These are phyloP conservation scores for Penicillium capsulatum DNA, from an alignment of 2,329 filamentous ascomycete species.

Conservation along the genomic window DNA sequence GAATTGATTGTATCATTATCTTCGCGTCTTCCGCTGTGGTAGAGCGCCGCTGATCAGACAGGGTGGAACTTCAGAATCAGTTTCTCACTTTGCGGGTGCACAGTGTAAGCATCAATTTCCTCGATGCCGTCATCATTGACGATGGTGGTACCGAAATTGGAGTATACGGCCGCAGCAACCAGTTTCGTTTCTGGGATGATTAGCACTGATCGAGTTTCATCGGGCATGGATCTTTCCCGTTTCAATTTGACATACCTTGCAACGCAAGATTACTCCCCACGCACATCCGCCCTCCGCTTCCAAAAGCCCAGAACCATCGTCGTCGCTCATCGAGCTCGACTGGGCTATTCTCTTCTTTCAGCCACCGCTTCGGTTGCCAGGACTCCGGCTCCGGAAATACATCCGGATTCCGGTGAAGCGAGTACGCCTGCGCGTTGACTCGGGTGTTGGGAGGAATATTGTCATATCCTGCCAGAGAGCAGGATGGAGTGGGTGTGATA, in stretches of 20 bases:
- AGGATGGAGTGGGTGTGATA: conserved; percentile 42
- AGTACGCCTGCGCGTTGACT: conserved; percentile 49
- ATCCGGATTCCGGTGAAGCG: conserved; percentile 48
- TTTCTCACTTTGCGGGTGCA: conserved; percentile 55
- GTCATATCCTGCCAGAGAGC: conserved; percentile 38
- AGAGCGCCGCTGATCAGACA: conserved; percentile 12
- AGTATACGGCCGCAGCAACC: conserved; percentile 65
- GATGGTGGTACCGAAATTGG: conserved; percentile 59
- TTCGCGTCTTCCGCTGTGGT: too few relatives aligned
- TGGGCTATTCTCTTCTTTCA: conserved; percentile 36
- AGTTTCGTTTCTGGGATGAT: conserved; percentile 63
- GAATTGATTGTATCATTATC: conserved; percentile 20
- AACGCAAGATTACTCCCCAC: conserved; percentile 48
- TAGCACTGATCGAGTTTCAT: too few relatives aligned
- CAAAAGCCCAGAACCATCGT: conserved; percentile 52
- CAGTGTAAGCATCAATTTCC: conserved; percentile 62
- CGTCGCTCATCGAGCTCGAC: conserved; percentile 42
- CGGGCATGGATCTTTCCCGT: too few relatives aligned
- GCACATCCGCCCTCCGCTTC: conserved; percentile 49
- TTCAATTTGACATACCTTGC: conserved; percentile 35
- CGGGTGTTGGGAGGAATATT: conserved; percentile 43
- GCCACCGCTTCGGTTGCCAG: conserved; percentile 49
- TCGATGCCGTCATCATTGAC: conserved; percentile 62
- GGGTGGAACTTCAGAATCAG: conserved; percentile 55
- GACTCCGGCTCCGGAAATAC: conserved; percentile 48